Evolutionary conservation across 352 stramenopile genomes (phyloP).

Genomic region (Globisporangium paroecandrum): DNA sequence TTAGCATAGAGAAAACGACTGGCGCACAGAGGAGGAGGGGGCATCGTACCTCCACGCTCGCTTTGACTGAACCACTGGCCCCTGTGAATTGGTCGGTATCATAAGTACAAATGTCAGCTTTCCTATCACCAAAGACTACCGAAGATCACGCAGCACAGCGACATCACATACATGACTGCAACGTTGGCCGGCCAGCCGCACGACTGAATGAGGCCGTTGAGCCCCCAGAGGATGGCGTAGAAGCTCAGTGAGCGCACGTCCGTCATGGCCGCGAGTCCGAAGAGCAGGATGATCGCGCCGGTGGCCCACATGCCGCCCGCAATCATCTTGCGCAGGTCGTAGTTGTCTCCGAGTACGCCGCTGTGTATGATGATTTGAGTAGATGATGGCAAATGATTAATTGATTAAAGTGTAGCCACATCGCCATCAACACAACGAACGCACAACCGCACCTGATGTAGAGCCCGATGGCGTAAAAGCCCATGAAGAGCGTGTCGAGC

Average conservation of each 20-base stretch:
- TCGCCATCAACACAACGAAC: background rate
- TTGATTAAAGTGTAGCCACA: background rate
- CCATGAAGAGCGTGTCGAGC: constrained; percentile 82
- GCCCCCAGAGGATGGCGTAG: constrained; percentile 64
- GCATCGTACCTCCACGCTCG: constrained; percentile 52
- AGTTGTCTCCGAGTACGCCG: constrained; percentile 65
- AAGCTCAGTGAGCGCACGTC: constrained; percentile 68
- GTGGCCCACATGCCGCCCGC: constrained; percentile 69
- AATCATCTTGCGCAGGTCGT: constrained; percentile 69
- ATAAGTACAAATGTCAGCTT: constrained; percentile 17
- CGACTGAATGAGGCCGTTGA: constrained; percentile 83
- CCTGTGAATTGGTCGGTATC: constrained; percentile 41
- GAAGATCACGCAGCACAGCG: too few species aligned
- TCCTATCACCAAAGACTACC: constrained; percentile 32
- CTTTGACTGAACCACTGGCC: constrained; percentile 90
- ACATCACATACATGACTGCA: constrained; percentile 63
- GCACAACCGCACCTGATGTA: constrained; percentile 49
- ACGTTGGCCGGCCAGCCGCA: constrained; percentile 74
- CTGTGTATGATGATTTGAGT: constrained; percentile 18
- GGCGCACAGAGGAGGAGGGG: background rate
- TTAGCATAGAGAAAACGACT: background rate
- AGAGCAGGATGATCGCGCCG: constrained; percentile 47
- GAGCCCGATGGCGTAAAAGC: constrained; percentile 63
- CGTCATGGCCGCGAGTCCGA: constrained; percentile 55
- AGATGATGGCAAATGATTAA: background rate